Conservation (phyloP, 2,329 filamentous ascomycete genomes). For the Alternaria tenuissima region DNA sequence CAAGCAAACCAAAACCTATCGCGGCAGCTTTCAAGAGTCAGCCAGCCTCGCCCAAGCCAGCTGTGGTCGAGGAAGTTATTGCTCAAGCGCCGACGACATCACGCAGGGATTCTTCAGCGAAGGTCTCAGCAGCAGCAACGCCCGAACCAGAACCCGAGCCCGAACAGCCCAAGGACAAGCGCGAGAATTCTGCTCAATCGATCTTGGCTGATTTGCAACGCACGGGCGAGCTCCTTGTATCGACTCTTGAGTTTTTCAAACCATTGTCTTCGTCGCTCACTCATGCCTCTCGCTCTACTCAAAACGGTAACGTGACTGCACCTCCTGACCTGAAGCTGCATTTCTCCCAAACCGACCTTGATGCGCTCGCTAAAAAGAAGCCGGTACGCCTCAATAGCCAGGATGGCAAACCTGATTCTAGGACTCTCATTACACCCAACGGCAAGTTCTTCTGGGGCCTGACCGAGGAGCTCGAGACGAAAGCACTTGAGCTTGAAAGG, state of each 20-base stretch:
- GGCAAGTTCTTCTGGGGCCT: slow-evolving; percentile 80
- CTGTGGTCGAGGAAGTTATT: slow-evolving; percentile 39
- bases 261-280: slow-evolving; percentile 48
- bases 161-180: slow-evolving; percentile 45
- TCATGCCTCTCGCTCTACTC: slow-evolving; percentile 37
- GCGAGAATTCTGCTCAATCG: slow-evolving; percentile 43
- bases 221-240: slow-evolving; percentile 49
- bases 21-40: slow-evolving; percentile 35
- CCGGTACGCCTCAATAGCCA: slow-evolving; percentile 55
- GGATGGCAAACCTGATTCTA: slow-evolving; percentile 56
- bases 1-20: slow-evolving; percentile 36
- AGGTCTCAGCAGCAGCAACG: slow-evolving; percentile 31
- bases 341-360: slow-evolving; percentile 54
- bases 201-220: slow-evolving; percentile 52
- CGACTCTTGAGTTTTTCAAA: slow-evolving; percentile 55
- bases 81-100: slow-evolving; percentile 24
- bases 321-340: slow-evolving; percentile 49
- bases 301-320: slow-evolving; percentile 30
- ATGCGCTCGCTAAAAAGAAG: slow-evolving; percentile 64
- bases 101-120: slow-evolving; percentile 29
- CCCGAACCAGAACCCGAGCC: slow-evolving; percentile 36
- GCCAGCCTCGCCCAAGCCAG: slow-evolving; percentile 41
- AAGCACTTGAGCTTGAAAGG: slow-evolving; percentile 74
- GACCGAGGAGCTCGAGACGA: slow-evolving; percentile 71
- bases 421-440: slow-evolving; percentile 77